phyloP scores from a whole-genome alignment of 345 rosid genomes.

The Geranium rotundifolium region DNA sequence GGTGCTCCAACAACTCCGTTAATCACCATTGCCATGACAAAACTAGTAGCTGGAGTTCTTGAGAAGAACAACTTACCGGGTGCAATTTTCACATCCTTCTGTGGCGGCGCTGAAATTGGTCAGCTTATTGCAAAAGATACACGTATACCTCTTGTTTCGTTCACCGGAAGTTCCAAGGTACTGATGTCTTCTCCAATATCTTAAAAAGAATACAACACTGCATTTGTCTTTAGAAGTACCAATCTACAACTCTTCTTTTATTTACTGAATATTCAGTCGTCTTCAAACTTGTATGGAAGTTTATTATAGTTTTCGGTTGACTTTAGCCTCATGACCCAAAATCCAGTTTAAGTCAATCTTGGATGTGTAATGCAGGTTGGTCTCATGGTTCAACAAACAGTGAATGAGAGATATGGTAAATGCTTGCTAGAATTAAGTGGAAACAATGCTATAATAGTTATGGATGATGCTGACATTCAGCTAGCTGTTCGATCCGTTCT shows the following conservation, averaged over 20 bases:
- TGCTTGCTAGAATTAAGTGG: slow-evolving; percentile 92
- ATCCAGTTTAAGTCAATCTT: slow-evolving; percentile 3
- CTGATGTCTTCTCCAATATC: neutral
- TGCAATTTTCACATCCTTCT: slow-evolving; percentile 86
- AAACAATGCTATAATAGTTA: slow-evolving; percentile 85
- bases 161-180: slow-evolving; percentile 95
- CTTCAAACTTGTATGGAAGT: no score
- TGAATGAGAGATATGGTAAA: slow-evolving; percentile 74
- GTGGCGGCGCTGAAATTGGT: slow-evolving; percentile 93
- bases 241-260: no score
- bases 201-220: neutral
- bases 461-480: slow-evolving; percentile 85
- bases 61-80: slow-evolving; percentile 84
- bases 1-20: slow-evolving; percentile 97
- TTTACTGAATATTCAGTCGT: no score
- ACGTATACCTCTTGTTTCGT: slow-evolving; percentile 75
- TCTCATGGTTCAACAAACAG: slow-evolving; percentile 62
- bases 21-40: slow-evolving; percentile 88
- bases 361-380: slow-evolving; percentile 55
- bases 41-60: slow-evolving; percentile 66
- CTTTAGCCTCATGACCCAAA: neutral
- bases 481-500: slow-evolving; percentile 81
- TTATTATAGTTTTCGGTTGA: no score
- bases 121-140: slow-evolving; percentile 81
- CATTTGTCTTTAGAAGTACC: no score